Evolutionary conservation across 2,329 filamentous ascomycete species (phyloP).

Genomic region (Penicillium janthinellum): DNA sequence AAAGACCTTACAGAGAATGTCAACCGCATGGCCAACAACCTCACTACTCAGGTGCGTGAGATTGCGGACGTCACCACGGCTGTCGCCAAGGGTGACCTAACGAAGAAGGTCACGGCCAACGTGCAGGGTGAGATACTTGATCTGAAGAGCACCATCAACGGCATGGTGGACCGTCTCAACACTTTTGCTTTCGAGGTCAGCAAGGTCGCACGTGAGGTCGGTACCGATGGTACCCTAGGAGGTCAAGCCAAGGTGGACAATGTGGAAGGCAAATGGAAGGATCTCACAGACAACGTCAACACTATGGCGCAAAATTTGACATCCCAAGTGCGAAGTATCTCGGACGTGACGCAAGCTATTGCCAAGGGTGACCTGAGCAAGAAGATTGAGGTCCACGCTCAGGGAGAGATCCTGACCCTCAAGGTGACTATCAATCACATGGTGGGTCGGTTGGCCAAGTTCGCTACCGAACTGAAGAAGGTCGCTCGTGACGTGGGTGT

Average conservation of each 20-base stretch:
- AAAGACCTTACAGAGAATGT: slow-evolving; percentile 93
- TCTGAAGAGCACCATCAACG: slow-evolving; percentile 84
- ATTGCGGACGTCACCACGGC: slow-evolving; percentile 96
- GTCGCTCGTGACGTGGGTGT: slow-evolving; percentile 96
- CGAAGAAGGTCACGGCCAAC: slow-evolving; percentile 92
- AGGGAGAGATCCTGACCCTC: slow-evolving; percentile 88
- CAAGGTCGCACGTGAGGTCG: slow-evolving; percentile 66
- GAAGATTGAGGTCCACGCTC: slow-evolving; percentile 92
- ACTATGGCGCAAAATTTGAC: slow-evolving; percentile 68
- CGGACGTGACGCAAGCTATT: slow-evolving; percentile 90
- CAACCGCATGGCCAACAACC: slow-evolving; percentile 97
- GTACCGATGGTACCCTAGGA: slow-evolving; percentile 65
- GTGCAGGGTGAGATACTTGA: slow-evolving; percentile 93
- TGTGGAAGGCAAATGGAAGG: slow-evolving; percentile 68
- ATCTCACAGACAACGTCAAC: slow-evolving; percentile 68
- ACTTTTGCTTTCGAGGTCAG: slow-evolving; percentile 67
- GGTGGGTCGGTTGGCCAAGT: slow-evolving; percentile 92
- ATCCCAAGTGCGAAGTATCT: slow-evolving; percentile 80
- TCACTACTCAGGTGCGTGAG: slow-evolving; percentile 96
- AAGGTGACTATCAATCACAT: slow-evolving; percentile 99
- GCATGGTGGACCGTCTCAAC: slow-evolving; percentile 66
- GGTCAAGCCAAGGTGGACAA: slow-evolving; percentile 66
- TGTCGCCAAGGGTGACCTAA: slow-evolving; percentile 90
- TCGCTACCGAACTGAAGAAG: slow-evolving; percentile 93
- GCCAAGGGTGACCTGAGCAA: slow-evolving; percentile 94